Conservation (phyloP, 345 rosid genomes). For the Garcia nutans region DNA sequence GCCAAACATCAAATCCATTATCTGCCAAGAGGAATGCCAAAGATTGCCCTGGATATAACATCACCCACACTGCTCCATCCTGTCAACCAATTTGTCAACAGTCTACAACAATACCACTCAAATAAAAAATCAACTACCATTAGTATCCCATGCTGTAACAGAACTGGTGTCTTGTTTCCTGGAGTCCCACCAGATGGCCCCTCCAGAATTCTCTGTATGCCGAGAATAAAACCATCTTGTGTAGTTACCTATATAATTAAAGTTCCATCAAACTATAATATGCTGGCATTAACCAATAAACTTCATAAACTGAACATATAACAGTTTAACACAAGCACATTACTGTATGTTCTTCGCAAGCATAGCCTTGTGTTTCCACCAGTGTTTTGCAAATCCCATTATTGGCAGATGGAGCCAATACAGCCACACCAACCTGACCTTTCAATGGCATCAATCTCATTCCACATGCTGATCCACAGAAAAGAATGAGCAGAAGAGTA, state of each 20-base stretch:
- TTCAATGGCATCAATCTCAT: slow-evolving; percentile 11
- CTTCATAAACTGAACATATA: neutral
- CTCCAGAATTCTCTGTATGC: slow-evolving; percentile 50
- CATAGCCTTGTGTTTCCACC: slow-evolving; percentile 36
- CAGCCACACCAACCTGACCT: slow-evolving; percentile 11
- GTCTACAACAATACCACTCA: neutral
- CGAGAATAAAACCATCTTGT: slow-evolving; percentile 50
- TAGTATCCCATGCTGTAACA: slow-evolving; percentile 48
- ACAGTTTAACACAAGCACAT: neutral
- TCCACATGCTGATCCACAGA: slow-evolving; percentile 28
- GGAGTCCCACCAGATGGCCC: slow-evolving; percentile 30
- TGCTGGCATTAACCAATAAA: neutral
- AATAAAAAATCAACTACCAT: slow-evolving; percentile 26
- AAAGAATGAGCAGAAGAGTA: slow-evolving; percentile 19
- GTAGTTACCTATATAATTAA: slow-evolving; percentile 44
- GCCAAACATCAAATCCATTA: slow-evolving; percentile 31
- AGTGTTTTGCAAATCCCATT: slow-evolving; percentile 39
- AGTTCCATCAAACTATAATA: neutral
- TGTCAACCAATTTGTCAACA: slow-evolving; percentile 7
- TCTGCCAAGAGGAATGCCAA: slow-evolving; percentile 28
- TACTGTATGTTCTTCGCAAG: slow-evolving; percentile 43
- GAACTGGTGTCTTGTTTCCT: slow-evolving; percentile 35
- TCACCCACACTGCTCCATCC: slow-evolving; percentile 27
- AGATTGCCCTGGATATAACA: slow-evolving; percentile 18
- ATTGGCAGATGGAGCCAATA: slow-evolving; percentile 10